Percentiles rank a stretch among this genome's conserved stretches.
These are phyloP conservation scores for Penicillium desertorum DNA, from an alignment of 495 filamentous ascomycete species.

Conservation along the genomic window DNA sequence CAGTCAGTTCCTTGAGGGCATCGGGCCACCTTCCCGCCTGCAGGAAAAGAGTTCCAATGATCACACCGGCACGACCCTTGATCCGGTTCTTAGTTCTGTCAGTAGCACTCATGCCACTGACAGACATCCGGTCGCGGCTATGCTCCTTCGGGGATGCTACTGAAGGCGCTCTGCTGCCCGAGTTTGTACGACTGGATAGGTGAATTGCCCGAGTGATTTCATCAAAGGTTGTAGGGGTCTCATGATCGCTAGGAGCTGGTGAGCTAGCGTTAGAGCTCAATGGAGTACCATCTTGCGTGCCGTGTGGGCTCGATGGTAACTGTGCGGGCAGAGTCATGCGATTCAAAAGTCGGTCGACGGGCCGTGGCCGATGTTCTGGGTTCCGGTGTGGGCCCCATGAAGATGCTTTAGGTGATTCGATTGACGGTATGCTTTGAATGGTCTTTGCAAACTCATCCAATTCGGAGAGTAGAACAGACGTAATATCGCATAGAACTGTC, in stretches of 20 bases:
- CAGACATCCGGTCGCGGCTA: conserved; percentile 76
- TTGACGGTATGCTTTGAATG: conserved; percentile 71
- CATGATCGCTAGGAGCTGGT: conserved; percentile 47
- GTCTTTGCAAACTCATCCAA: conserved; percentile 84
- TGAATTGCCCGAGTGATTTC: conserved; percentile 59
- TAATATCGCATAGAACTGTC: conserved; percentile 90
- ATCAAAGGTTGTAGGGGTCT: conserved; percentile 71
- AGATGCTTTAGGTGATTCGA: conserved; percentile 69
- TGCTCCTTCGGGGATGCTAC: conserved; percentile 44
- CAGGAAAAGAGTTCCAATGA: conserved; percentile 83
- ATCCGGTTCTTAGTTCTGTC: conserved; percentile 81
- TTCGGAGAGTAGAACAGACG: conserved; percentile 78
- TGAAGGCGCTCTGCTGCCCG: conserved; percentile 35
- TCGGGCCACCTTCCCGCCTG: conserved; percentile 86
- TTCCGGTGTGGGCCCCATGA: conserved; percentile 49
- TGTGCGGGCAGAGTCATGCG: conserved; percentile 82
- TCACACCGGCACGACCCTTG: conserved; percentile 74
- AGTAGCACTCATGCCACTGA: conserved; percentile 78
- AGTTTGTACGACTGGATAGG: conserved; percentile 40
- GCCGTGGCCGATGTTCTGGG: conserved; percentile 45
- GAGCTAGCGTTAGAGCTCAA: conserved; percentile 45
- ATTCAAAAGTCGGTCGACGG: conserved; percentile 47
- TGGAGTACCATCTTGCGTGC: conserved; percentile 51
- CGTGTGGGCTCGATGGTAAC: conserved; percentile 52
- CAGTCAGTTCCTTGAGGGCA: conserved; percentile 80